Evolutionary conservation across 1,284 basidiomycete species (phyloP), one percentile per base, ranked within the genome.

Genomic region (Veloboletus limbatus): DNA sequence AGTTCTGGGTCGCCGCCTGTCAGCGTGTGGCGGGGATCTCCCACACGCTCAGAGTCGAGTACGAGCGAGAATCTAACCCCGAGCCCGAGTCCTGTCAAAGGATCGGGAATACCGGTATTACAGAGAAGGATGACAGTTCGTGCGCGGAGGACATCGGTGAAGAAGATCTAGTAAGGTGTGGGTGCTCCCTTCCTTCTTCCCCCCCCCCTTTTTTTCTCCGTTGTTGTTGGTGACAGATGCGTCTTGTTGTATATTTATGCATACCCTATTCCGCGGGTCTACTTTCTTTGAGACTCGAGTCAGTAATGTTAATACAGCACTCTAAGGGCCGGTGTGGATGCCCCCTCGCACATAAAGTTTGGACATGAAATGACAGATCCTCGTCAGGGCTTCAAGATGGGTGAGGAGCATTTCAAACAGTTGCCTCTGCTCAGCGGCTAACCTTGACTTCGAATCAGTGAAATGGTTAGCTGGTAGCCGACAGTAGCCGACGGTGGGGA

Each of bases 101-200:
- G 48, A 0, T 62, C 64, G 33, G 64, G 49, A 20, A 62, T 65
- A 24, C 64, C 64, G 24, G 48, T 63, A 20, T 43, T 66, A 24
- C 58, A 60, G 40, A 53, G 64, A 40, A 28, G 56, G 35, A 60
- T 52, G 62, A 66, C 64, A 25, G 60, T 66, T 41, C 56, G 56
- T n/a, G 64, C 58, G 20, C 49, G 56, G 35, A 51, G 45, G 25
- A 40, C 31, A 24, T 58, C 61, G 11, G 43, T 53, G 41, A 57
- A 30, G 46, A 57, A 53, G 34, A 26, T 43, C n/a, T 59, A 48
- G 40, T 8, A n/a, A 38, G 35, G 11, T 21, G 16, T 16, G 10
- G n/a, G 20, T 17, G 16, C 7, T 13, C 10, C 26, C 6, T 8
- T 27, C 8, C 17, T 22, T 8, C 14, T 10, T 28, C 30, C 14